Evolutionary conservation across 192 early-diverging fungal genomes (phyloP).

Genomic region (Podila clonocystis): DNA sequence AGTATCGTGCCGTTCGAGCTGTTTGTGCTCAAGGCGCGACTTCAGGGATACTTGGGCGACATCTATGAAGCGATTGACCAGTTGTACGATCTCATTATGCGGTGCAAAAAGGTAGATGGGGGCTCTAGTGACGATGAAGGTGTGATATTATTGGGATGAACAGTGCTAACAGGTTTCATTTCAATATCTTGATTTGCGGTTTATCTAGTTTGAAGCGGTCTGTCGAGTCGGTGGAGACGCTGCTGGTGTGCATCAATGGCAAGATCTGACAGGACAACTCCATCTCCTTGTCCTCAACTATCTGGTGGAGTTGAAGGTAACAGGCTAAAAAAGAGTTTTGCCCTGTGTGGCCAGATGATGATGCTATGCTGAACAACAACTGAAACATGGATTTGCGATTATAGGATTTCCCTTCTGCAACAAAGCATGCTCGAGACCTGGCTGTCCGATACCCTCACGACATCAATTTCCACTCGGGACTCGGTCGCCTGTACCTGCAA

Average conservation of each 20-base stretch:
- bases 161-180: not conserved
- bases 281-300: slow-evolving; percentile 59
- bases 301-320: slow-evolving; percentile 49
- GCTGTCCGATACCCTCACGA: slow-evolving; percentile 30
- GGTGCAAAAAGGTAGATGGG: slow-evolving; percentile 53
- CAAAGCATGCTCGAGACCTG: slow-evolving; percentile 47
- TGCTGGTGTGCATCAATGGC: slow-evolving; percentile 44
- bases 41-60: slow-evolving; percentile 54
- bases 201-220: slow-evolving; percentile 31
- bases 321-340: not conserved
- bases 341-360: no score
- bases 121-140: not conserved
- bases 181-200: not conserved
- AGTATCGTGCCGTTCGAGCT: slow-evolving; percentile 63
- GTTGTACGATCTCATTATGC: slow-evolving; percentile 50
- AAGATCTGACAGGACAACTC: slow-evolving; percentile 46
- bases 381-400: not conserved
- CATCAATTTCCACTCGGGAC: slow-evolving; percentile 52
- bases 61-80: slow-evolving; percentile 54
- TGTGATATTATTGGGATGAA: no score
- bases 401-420: slow-evolving; percentile 48
- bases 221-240: slow-evolving; percentile 17
- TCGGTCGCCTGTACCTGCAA: slow-evolving; percentile 61
- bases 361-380: no score
- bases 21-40: slow-evolving; percentile 52